Conservation (phyloP, 352 stramenopile species). For the Phytopythium vexans region DNA sequence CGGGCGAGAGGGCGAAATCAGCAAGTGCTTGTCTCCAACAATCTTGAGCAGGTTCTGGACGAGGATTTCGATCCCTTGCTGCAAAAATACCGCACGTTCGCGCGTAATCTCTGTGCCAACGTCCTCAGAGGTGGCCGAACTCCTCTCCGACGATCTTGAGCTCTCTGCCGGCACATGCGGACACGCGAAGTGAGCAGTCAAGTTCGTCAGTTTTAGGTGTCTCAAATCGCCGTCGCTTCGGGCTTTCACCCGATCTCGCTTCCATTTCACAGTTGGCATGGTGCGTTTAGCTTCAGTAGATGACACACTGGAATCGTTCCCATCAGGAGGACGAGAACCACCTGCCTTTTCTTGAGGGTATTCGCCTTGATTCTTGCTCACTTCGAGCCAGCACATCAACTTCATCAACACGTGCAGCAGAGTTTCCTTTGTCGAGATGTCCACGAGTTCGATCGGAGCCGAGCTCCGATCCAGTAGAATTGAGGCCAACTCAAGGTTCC, state of each 20-base stretch:
- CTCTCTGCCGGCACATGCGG: conserved; percentile 2
- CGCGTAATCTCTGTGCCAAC: not conserved
- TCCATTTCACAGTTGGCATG: conserved; percentile 3
- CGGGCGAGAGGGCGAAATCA: not conserved
- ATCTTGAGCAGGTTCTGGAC: conserved; percentile 2
- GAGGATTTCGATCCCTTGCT: conserved; percentile 5
- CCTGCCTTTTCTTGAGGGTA: conserved; percentile 1
- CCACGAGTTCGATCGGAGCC: conserved; percentile 17
- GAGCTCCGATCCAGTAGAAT: conserved; percentile 43
- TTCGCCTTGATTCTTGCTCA: conserved; percentile 10
- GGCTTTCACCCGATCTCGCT: conserved; percentile 32
- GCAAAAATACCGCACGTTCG: not conserved
- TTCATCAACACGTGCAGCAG: conserved; percentile 49
- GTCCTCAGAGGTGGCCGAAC: not conserved
- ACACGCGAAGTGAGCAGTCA: conserved; percentile 3
- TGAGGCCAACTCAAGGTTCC: conserved; percentile 53
- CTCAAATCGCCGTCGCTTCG: conserved; percentile 48
- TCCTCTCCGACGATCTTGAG: not conserved
- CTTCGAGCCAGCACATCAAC: conserved; percentile 35
- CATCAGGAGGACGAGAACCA: not conserved
- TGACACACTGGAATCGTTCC: not conserved
- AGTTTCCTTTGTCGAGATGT: conserved; percentile 20
- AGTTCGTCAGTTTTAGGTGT: conserved; percentile 11
- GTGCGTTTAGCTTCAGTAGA: not conserved
- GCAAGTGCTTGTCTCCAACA: not conserved